Conservation (phyloP, 345 rosid genomes). For the Laguncularia racemosa region DNA sequence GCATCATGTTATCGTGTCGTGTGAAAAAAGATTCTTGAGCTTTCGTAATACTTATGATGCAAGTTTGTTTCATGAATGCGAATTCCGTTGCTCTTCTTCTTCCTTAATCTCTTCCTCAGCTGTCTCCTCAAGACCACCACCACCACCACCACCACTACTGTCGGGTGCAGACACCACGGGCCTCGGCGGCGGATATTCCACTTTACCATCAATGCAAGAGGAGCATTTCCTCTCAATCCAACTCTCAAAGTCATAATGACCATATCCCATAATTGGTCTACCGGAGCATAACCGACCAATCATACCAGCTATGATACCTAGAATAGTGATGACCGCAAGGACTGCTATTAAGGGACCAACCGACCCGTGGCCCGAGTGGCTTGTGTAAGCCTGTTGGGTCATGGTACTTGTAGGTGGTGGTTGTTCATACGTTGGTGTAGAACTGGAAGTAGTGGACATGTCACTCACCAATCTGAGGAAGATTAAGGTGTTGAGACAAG, state of each 20-base stretch:
- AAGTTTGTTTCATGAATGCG: neutral
- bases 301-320: conserved; percentile 58
- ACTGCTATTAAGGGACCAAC: conserved; percentile 63
- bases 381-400: conserved; percentile 29
- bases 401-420: conserved; percentile 25
- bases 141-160: neutral
- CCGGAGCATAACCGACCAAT: conserved; percentile 62
- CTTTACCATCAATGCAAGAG: conserved; percentile 47
- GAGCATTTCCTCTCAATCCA: conserved; percentile 69
- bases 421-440: conserved; percentile 28
- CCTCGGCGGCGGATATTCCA: conserved; percentile 27
- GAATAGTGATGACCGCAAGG: conserved; percentile 44
- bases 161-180: conserved; percentile 10
- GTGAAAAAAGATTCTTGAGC: no score
- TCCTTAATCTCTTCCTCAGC: conserved; percentile 20
- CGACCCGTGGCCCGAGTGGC: conserved; percentile 36
- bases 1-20: no score
- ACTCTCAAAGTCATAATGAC: conserved; percentile 52
- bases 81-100: conserved; percentile 14
- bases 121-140: conserved; percentile 13
- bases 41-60: no score
- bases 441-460: conserved; percentile 22
- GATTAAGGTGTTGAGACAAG: neutral
- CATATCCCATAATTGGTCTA: conserved; percentile 38
- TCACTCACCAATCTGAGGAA: neutral